Evolutionary conservation across 2,329 filamentous ascomycete species (phyloP).

Genomic region (Diaporthe aspalathi): DNA sequence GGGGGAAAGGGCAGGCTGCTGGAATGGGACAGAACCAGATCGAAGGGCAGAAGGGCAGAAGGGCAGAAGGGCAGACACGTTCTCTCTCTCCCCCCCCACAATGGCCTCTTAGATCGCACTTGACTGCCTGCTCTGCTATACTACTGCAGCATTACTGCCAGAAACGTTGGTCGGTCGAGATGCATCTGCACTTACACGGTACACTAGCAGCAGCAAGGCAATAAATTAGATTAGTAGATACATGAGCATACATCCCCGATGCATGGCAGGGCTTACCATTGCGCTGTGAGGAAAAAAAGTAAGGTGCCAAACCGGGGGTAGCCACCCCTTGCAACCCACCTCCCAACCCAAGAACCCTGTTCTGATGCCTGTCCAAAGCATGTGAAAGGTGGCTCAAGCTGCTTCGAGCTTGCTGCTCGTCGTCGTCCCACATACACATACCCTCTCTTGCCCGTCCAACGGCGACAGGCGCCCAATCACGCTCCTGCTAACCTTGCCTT

Average conservation of each 20-base stretch:
- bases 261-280: not conserved
- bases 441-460: too few species aligned
- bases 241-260: not conserved
- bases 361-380: constrained; percentile 33
- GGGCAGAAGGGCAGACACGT: too few species aligned
- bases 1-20: not conserved
- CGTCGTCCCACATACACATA: too few species aligned
- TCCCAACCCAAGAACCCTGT: not conserved
- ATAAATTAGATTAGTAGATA: too few species aligned
- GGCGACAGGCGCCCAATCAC: constrained; percentile 19
- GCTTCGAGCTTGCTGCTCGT: not conserved
- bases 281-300: not conserved
- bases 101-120: constrained; percentile 4
- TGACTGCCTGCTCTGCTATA: not conserved
- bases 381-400: constrained; percentile 27
- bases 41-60: too few species aligned
- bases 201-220: too few species aligned
- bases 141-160: constrained; percentile 10
- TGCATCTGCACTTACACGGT: not conserved
- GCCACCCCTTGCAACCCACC: not conserved
- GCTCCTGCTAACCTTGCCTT: not conserved
- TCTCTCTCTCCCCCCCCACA: too few species aligned
- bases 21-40: constrained; percentile 3
- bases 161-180: constrained; percentile 18
- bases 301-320: constrained; percentile 1